phyloP scores from a whole-genome alignment of 1,284 basidiomycete genomes.

The Heterobasidion occidentale region DNA sequence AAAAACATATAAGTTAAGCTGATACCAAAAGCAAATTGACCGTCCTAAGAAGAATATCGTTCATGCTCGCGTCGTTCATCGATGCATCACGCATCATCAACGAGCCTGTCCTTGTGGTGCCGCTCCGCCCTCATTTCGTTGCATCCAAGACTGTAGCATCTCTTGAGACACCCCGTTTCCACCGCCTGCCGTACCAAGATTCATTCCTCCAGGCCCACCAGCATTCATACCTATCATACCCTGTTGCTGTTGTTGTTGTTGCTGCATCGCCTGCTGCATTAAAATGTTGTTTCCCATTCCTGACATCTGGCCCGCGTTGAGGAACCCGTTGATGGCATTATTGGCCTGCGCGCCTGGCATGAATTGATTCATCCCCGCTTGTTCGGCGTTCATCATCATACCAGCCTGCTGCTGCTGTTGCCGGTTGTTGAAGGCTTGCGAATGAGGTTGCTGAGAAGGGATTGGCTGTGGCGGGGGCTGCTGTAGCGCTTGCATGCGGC shows the following conservation, averaged over 20 bases:
- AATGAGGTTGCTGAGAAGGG: conserved; percentile 1
- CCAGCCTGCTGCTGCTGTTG: conserved; percentile 5
- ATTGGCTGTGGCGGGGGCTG: not conserved
- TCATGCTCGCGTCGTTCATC: too few species aligned
- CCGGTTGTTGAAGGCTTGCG: not conserved
- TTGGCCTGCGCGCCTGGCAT: not conserved
- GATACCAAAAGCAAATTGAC: too few species aligned
- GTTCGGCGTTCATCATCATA: not conserved
- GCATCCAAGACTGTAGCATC: conserved; percentile 59
- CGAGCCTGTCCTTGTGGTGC: conserved; percentile 4
- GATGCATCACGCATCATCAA: not conserved
- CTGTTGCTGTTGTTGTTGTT: conserved; percentile 10
- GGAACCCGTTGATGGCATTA: not conserved
- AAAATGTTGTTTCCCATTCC: conserved; percentile 4
- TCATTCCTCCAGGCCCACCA: conserved; percentile 5
- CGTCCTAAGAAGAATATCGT: too few species aligned
- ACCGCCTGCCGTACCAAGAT: not conserved
- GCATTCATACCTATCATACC: conserved; percentile 7
- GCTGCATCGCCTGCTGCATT: conserved; percentile 9
- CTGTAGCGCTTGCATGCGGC: conserved; percentile 8
- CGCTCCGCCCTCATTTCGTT: conserved; percentile 34
- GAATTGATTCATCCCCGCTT: not conserved
- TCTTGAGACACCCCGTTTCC: conserved; percentile 32
- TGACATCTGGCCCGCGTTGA: not conserved
- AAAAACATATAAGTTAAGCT: too few species aligned